Evolutionary conservation across 2,329 filamentous ascomycete genomes (phyloP).

Genomic region (Venturiaceae sp.): DNA sequence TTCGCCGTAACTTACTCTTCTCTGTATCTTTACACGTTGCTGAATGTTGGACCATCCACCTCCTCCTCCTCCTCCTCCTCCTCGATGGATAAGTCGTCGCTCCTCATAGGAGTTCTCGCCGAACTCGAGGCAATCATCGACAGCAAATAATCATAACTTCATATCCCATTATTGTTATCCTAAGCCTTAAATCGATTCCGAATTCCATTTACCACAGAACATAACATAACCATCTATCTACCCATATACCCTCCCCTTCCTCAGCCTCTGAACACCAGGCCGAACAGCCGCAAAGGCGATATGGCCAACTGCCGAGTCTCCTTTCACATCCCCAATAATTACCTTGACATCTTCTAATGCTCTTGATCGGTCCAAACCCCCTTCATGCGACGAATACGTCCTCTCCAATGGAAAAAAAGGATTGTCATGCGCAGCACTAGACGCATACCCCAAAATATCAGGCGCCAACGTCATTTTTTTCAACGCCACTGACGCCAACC

Average conservation of each 20-base stretch:
- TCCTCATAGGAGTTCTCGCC: too few species aligned
- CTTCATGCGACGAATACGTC: constrained; percentile 19
- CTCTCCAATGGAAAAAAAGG: constrained; percentile 17
- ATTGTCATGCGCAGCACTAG: constrained; percentile 15
- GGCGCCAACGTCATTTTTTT: neutral
- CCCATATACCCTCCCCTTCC: neutral
- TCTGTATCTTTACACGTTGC: too few species aligned
- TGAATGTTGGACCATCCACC: too few species aligned
- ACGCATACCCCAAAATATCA: neutral
- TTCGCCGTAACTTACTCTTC: too few species aligned
- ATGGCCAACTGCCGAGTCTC: constrained; percentile 21
- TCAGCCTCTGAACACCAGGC: neutral
- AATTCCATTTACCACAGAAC: too few species aligned
- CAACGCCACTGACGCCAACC: neutral
- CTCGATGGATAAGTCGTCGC: too few species aligned
- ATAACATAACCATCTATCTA: neutral
- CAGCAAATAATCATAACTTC: too few species aligned
- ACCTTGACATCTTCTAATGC: constrained; percentile 21
- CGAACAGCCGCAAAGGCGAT: constrained; percentile 22
- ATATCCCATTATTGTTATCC: too few species aligned
- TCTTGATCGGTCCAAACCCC: constrained; percentile 24
- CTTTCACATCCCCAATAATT: constrained; percentile 20
- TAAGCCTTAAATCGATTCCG: too few species aligned
- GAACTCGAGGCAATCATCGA: too few species aligned
- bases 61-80: too few species aligned